Evolutionary conservation across 1,284 basidiomycete species (phyloP), one percentile per base, ranked within the genome.

Genomic region (Leccinum solheimii): DNA sequence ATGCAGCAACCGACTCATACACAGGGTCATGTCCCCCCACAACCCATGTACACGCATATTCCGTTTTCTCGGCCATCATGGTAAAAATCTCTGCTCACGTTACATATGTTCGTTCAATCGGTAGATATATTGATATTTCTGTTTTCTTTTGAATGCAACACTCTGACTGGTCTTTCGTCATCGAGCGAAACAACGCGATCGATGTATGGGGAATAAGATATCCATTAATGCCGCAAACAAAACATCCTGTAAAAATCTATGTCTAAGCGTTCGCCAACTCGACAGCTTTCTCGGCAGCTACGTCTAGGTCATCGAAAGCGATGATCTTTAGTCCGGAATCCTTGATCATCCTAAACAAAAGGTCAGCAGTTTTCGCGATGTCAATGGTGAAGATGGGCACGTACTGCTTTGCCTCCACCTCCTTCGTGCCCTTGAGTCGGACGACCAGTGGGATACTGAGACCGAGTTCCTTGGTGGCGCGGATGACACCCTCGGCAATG

Each of bases 401-500:
- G 66, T 76, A 95, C 92, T 91, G 81, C 81, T 98, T 98, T 10
- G 97, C 97, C 79, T 98, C 96, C 59, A 81, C 81, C 78, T 98
- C 97, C 79, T 96, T 98, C 26, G 96, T 99, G 55, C 97, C 97
- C 80, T 99, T 98, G 67, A 99, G 82, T 66, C 97, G 85, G 54
- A 99, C 97, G 62, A 99, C 87, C 53, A 99, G 78, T 54, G 97
- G 97, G 65, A 99, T 91, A 16, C 77, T 84, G 61, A 99, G 79
- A 56, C 87, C 78, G 48, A 99, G 84, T 75, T 98, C 96, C 78
- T 94, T 93, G 54, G 96, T 95, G 26, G 97, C 97, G 74, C 94
- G 95, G 81, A 99, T 98, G 75, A 99, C 97, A 76, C 97, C 97
- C 79, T 97, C 94, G 16, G 95, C 94, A 69, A 95, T 95, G 73